Evolutionary conservation across 2,329 filamentous ascomycete genomes (phyloP).

Genomic region (Ophioceras dolichostomum): DNA sequence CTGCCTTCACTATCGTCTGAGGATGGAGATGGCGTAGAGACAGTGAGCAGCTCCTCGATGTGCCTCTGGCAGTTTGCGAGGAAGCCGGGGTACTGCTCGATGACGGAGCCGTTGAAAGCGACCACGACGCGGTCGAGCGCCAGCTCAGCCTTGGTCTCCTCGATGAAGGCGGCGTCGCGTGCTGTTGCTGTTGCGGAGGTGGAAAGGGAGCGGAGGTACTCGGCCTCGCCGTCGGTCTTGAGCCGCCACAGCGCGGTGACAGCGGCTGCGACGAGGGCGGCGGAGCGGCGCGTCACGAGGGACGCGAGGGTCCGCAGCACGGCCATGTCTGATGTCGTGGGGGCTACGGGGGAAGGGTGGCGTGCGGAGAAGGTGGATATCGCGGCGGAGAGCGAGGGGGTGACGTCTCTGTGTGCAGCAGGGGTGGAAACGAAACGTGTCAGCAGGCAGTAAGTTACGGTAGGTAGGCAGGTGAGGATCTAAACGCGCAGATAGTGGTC

Average conservation of each 20-base stretch:
- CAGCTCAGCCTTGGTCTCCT: slow-evolving; percentile 34
- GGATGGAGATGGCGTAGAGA: too few species aligned
- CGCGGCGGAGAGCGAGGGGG: slow-evolving; percentile 28
- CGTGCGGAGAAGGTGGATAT: slow-evolving; percentile 33
- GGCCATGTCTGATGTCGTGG: slow-evolving; percentile 33
- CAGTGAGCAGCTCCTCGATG: slow-evolving; percentile 43
- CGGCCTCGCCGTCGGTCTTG: slow-evolving; percentile 36
- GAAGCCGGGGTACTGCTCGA: slow-evolving; percentile 67
- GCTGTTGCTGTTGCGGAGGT: neutral
- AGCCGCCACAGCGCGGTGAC: slow-evolving; percentile 48
- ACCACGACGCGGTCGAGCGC: slow-evolving; percentile 37
- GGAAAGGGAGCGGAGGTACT: slow-evolving; percentile 15
- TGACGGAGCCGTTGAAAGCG: slow-evolving; percentile 70
- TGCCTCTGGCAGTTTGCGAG: slow-evolving; percentile 47
- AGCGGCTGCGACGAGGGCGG: slow-evolving; percentile 45
- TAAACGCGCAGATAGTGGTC: slow-evolving; percentile 1
- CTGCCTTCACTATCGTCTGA: too few species aligned
- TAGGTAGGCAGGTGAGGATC: neutral
- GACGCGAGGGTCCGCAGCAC: slow-evolving; percentile 40
- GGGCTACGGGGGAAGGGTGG: slow-evolving; percentile 31
- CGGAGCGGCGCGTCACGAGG: slow-evolving; percentile 43
- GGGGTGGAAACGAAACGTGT: too few species aligned
- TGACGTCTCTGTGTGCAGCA: slow-evolving; percentile 30
- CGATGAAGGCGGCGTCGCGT: slow-evolving; percentile 14
- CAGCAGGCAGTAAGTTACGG: too few species aligned